phyloP scores from a whole-genome alignment of 768 basidiomycete species.

The Boletellus ananiceps region DNA sequence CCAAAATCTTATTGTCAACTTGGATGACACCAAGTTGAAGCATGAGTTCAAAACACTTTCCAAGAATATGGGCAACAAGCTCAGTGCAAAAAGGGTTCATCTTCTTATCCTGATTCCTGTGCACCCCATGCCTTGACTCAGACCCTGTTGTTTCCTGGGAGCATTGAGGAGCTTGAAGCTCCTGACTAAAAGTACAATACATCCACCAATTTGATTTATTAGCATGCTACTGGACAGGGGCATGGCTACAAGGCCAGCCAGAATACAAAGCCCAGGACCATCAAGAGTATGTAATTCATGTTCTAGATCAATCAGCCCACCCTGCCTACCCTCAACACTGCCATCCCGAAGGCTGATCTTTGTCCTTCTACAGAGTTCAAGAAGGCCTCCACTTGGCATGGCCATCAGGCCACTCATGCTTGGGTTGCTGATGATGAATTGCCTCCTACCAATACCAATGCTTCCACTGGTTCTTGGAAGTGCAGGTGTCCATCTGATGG shows the following conservation, averaged over 20 bases:
- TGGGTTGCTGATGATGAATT: conserved; percentile 30
- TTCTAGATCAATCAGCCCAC: conserved; percentile 75
- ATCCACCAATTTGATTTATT: conserved; percentile 72
- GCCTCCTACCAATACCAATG: conserved; percentile 19
- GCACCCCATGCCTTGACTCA: conserved; percentile 22
- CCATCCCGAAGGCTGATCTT: conserved; percentile 59
- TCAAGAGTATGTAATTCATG: conserved; percentile 88
- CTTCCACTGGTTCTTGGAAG: conserved; percentile 23
- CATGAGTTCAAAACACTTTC: conserved; percentile 88
- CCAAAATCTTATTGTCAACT: conserved; percentile 86
- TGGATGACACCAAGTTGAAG: conserved; percentile 81
- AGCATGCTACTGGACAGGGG: conserved; percentile 81
- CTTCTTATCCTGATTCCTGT: no score
- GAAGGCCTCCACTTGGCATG: conserved; percentile 39
- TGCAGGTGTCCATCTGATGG: conserved; percentile 23
- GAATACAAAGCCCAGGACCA: conserved; percentile 61
- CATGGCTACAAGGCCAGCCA: conserved; percentile 67
- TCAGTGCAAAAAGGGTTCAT: conserved; percentile 82
- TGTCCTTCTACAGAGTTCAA: conserved; percentile 64
- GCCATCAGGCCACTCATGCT: conserved; percentile 37
- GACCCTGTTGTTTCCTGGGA: conserved; percentile 38
- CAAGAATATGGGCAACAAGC: conserved; percentile 84
- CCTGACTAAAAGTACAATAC: conserved; percentile 77
- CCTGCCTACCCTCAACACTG: conserved; percentile 38
- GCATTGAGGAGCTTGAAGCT: conserved; percentile 79